Evolutionary conservation across 495 filamentous ascomycete genomes (phyloP).

Genomic region (Filosporella fistucella): DNA sequence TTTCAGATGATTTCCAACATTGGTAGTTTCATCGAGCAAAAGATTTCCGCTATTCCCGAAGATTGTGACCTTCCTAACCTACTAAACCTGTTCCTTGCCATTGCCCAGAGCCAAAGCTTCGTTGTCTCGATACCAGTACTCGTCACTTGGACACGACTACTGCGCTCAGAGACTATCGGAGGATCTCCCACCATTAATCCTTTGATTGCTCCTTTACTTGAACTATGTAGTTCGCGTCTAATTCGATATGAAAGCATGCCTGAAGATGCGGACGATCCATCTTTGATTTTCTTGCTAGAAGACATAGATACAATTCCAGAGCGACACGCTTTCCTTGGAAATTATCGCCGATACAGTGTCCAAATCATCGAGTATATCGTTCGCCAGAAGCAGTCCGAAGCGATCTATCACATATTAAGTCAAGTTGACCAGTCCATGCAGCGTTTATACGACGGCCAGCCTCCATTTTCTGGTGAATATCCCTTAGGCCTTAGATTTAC

Average conservation of each 20-base stretch:
- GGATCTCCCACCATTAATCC: conserved; percentile 61
- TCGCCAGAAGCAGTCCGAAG: conserved; percentile 72
- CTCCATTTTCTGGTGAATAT: conserved; percentile 62
- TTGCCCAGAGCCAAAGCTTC: conserved; percentile 81
- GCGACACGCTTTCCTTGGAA: conserved; percentile 93
- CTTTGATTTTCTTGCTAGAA: conserved; percentile 75
- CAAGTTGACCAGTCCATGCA: conserved; percentile 69
- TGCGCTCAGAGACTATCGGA: conserved; percentile 60
- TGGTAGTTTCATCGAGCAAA: conserved; percentile 76
- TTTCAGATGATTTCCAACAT: conserved; percentile 75
- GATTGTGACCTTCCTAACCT: conserved; percentile 69
- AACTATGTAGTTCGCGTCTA: conserved; percentile 71
- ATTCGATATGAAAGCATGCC: conserved; percentile 83
- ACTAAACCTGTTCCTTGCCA: conserved; percentile 70
- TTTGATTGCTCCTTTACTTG: conserved; percentile 70
- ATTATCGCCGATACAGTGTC: conserved; percentile 86
- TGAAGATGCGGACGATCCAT: conserved; percentile 73
- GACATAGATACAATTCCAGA: conserved; percentile 96
- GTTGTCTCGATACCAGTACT: conserved; percentile 88
- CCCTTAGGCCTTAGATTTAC: conserved; percentile 5
- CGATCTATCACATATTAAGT: conserved; percentile 76
- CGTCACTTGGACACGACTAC: conserved; percentile 80
- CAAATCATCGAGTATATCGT: conserved; percentile 82
- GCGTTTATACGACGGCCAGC: conserved; percentile 66
- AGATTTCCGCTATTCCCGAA: conserved; percentile 54